Evolutionary conservation across 495 filamentous ascomycete genomes (phyloP).

Genomic region (Coniosporium apollinis): DNA sequence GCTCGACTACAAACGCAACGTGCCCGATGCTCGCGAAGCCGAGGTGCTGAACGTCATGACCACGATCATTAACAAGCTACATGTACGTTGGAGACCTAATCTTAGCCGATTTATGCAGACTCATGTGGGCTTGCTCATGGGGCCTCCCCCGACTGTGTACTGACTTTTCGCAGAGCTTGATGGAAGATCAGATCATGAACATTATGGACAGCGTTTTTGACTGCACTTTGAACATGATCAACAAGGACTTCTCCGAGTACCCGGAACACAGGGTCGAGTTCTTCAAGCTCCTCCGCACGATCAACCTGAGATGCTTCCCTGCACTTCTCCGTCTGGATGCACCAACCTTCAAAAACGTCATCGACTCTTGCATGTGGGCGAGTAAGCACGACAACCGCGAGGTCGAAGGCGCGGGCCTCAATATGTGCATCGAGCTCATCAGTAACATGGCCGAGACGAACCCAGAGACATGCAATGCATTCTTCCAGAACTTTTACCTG

Average conservation of each 20-base stretch:
- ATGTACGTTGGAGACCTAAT: conserved; percentile 49
- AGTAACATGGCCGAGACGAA: conserved; percentile 94
- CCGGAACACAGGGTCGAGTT: conserved; percentile 97
- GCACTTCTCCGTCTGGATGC: conserved; percentile 83
- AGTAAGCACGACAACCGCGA: conserved; percentile 99
- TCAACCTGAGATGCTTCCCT: conserved; percentile 93
- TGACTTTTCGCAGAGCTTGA: conserved; percentile 46
- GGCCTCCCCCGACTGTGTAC: conserved; percentile 10
- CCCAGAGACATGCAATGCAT: conserved; percentile 65
- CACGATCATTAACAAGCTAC: conserved; percentile 86
- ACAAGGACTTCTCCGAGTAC: conserved; percentile 99
- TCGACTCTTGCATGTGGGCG: conserved; percentile 98
- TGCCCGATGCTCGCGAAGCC: conserved; percentile 87
- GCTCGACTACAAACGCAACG: conserved; percentile 92
- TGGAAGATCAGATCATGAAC: conserved; percentile 92
- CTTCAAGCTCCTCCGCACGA: conserved; percentile 86
- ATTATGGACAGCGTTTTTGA: conserved; percentile 99
- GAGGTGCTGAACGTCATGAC: conserved; percentile 97
- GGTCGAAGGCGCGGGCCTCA: conserved; percentile 92
- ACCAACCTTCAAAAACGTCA: conserved; percentile 96
- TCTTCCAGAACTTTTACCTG: conserved; percentile 95
- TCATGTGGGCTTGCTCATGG: conserved; percentile 22
- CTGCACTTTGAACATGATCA: conserved; percentile 98
- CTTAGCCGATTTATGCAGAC: conserved; percentile 27
- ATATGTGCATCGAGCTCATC: conserved; percentile 97